Base-by-base conservation (phyloP, 106 monocot genomes). In the Dioscorea alata region DNA sequence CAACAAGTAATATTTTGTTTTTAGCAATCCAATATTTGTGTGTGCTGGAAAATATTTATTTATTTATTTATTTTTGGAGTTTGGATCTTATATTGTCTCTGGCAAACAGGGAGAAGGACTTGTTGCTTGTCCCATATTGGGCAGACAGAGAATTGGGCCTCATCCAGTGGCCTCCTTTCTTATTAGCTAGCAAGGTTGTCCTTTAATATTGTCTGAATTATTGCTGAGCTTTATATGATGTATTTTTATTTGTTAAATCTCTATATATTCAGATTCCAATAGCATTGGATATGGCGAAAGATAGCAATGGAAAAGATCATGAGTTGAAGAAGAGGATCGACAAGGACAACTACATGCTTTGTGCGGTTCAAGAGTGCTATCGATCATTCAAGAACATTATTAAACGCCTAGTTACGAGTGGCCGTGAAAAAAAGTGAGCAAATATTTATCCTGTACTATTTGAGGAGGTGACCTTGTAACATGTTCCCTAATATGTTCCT, bases 151-250 rank as follows among this genome's bases (percentile, higher is more conserved):
- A 72, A 57, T 73, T 85, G 68, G 70, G 64, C 22, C 71, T 88
- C 49, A 71, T 85, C 32, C 92, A 92, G 48, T 92, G 92, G 88
- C 92, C 88, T 51, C 88, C 88, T 19, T 92, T 92, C 76, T 71
- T 92, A 59, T 82, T 92, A 72, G 92, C 92, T 65, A 92, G 82
- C 83, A 92, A 92, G 92, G 92, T 92, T 33, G 23, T 57, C 63
- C 22, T 60, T 51, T 35, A 13, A 13, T 53, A 18, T 10, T 24
- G 25, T 19, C 23, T 59, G 42, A 42, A 42, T 42, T 42, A 42
- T 42, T 42, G 42, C 10, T 42, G 42, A 42, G 42, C 42, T 42
- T 42, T 10, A 42, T 6, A 42, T 10, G 10, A 10, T 6, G 42
- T 42, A 10, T 42, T 42, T 42, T 42, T 8, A 10, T 6, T 42